Evolutionary conservation across 1,284 basidiomycete species (phyloP), one percentile per base, ranked within the genome.

Genomic region (Schizophyllum amplum): DNA sequence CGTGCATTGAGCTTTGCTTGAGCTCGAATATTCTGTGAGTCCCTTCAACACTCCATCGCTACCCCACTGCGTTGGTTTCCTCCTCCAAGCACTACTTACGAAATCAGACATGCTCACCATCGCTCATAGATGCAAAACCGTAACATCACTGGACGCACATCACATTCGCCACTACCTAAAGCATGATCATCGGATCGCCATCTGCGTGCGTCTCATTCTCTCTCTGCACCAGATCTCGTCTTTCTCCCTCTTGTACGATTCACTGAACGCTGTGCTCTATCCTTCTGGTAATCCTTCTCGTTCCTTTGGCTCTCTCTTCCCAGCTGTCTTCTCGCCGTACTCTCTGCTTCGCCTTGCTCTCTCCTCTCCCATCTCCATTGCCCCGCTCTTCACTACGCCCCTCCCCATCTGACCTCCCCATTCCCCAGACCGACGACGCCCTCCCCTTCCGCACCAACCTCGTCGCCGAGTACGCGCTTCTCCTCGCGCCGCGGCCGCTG

Each of bases 1-100:
- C 82, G 50, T 83, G 82, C 61, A 79, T 92, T 26, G 91, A 93
- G 68, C 83, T 94, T 54, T 93, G 91, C 66, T 75, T 94, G 48
- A 86, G 79, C 17, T 93, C 91, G 4, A 94, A 94, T 68, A 67
- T 94, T 11, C 64, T 92, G 81, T 87, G 63, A 59, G 84, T 72
- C 17, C 4, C 52, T 25, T 22, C 20, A 23, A 21, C 6, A 22
- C 46, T 47, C 33, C 4, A 47, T 17, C 21, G 24, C 33, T 3
- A 2, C 33, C 21, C 11, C 24, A 13, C 20, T 50, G 20, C n/a
- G n/a, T n/a, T n/a, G n/a, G n/a, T n/a, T n/a, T n/a, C n/a, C n/a
- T n/a, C n/a, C n/a, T n/a, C n/a, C n/a, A n/a, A n/a, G n/a, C n/a
- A n/a, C n/a, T n/a, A n/a, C n/a, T n/a, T n/a, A n/a, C n/a, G n/a